Conservation (phyloP, 2,329 filamentous ascomycete species). For the Curvularia hawaiiensis region DNA sequence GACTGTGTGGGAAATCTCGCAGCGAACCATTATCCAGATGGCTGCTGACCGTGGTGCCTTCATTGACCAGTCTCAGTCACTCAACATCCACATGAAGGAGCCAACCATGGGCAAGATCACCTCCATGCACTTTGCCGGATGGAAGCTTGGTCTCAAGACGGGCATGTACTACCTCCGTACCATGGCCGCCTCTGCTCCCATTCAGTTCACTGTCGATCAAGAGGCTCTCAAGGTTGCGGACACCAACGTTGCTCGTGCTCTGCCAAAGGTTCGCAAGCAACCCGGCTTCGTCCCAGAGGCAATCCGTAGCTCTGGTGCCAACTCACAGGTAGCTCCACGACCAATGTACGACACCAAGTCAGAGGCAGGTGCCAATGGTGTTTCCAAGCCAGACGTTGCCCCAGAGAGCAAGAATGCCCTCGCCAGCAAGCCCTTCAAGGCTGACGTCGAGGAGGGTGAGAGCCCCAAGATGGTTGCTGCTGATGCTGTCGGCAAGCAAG, state of each 20-base stretch:
- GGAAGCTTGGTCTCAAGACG: slow-evolving; percentile 99
- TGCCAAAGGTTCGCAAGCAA: slow-evolving; percentile 69
- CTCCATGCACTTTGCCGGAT: slow-evolving; percentile 98
- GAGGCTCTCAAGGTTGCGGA: slow-evolving; percentile 89
- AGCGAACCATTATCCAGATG: slow-evolving; percentile 96
- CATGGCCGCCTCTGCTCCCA: slow-evolving; percentile 93
- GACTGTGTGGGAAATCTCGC: slow-evolving; percentile 99
- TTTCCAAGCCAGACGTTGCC: slow-evolving; percentile 72
- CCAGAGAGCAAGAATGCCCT: slow-evolving; percentile 61
- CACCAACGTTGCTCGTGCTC: slow-evolving; percentile 72
- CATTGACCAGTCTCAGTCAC: slow-evolving; percentile 98
- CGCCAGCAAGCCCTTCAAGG: slow-evolving; percentile 72
- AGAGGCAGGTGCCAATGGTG: slow-evolving; percentile 55
- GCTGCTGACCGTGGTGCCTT: slow-evolving; percentile 97
- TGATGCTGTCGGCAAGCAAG: slow-evolving; percentile 66
- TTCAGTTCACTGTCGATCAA: slow-evolving; percentile 99
- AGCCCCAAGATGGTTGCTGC: slow-evolving; percentile 78
- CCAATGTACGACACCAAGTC: slow-evolving; percentile 67
- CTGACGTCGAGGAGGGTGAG: slow-evolving; percentile 76
- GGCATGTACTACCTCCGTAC: slow-evolving; percentile 99
- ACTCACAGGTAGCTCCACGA: slow-evolving; percentile 65
- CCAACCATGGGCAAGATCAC: slow-evolving; percentile 99
- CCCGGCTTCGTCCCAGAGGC: slow-evolving; percentile 28
- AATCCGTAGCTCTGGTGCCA: slow-evolving; percentile 20
- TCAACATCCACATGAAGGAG: slow-evolving; percentile 99